phyloP scores from a whole-genome alignment of 2,329 filamentous ascomycete species.

The Apiospora marii region DNA sequence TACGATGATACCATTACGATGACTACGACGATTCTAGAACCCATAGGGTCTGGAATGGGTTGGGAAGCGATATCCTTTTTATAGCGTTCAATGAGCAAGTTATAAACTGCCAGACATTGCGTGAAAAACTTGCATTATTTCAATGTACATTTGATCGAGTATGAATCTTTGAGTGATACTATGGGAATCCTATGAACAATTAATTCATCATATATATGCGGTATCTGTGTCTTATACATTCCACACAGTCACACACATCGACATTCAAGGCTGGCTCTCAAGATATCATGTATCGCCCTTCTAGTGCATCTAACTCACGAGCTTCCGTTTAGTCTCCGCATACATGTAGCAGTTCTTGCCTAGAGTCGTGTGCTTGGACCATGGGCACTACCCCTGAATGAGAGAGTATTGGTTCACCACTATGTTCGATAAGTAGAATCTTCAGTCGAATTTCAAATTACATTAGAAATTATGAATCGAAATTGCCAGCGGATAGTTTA shows the following conservation, averaged over 20 bases:
- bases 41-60: neutral
- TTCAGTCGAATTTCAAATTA: neutral
- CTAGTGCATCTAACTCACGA: too few relatives aligned
- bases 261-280: too few relatives aligned
- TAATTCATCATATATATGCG: too few relatives aligned
- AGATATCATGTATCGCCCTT: too few relatives aligned
- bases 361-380: neutral
- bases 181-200: too few relatives aligned
- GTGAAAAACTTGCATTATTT: too few relatives aligned
- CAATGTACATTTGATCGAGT: too few relatives aligned
- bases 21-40: neutral
- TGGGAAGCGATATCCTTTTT: neutral
- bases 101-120: too few relatives aligned
- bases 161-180: too few relatives aligned
- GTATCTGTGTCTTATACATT: too few relatives aligned
- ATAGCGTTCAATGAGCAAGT: neutral
- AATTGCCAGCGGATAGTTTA: neutral
- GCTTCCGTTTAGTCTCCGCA: too few relatives aligned
- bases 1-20: conserved; percentile 7
- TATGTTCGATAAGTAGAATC: neutral
- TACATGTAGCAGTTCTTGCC: neutral
- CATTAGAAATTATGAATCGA: neutral
- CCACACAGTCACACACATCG: too few relatives aligned
- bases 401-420: neutral
- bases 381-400: neutral